A percentile compares a stretch with the other conserved stretches of the same genome.
These are phyloP conservation scores for Aegilops speltoides DNA, from an alignment of 176 grass and related monocot genomes.

Conservation along the genomic window DNA sequence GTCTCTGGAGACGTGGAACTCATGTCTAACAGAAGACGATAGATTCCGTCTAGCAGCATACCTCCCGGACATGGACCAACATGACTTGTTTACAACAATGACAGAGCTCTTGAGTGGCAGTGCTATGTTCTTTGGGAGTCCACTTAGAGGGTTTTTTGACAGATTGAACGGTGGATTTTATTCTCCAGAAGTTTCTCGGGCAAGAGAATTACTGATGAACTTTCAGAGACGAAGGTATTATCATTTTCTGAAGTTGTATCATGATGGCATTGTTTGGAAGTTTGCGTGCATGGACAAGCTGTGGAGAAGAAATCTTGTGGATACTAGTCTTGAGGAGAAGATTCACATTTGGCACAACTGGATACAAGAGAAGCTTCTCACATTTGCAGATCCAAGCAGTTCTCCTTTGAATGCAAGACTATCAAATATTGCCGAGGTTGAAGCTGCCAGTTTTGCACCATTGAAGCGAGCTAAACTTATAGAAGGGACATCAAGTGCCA, in stretches of 20 bases:
- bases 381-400: conserved; percentile 44
- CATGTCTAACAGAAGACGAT: conserved; percentile 74
- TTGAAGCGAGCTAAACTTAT: conserved; percentile 45
- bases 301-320: conserved; percentile 35
- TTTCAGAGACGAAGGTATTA: conserved; percentile 67
- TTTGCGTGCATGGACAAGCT: conserved; percentile 51
- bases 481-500: conserved; percentile 26
- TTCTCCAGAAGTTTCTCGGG: conserved; percentile 64
- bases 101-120: conserved; percentile 59
- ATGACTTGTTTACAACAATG: conserved; percentile 51
- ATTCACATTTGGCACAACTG: conserved; percentile 44
- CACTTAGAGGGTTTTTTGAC: conserved; percentile 44
- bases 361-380: conserved; percentile 30
- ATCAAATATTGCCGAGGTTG: conserved; percentile 16
- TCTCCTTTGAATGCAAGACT: conserved; percentile 46
- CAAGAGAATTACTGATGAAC: conserved; percentile 50
- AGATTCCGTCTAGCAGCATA: conserved; percentile 59
- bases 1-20: conserved; percentile 86
- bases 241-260: conserved; percentile 64
- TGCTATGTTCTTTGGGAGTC: conserved; percentile 76
- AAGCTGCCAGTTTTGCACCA: conserved; percentile 19
- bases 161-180: conserved; percentile 70
- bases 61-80: conserved; percentile 77
- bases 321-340: conserved; percentile 35
- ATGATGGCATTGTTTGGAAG: conserved; percentile 50